Evolutionary conservation across 208 protist genomes (phyloP).

Genomic region (Herpetomonas tarakana): DNA sequence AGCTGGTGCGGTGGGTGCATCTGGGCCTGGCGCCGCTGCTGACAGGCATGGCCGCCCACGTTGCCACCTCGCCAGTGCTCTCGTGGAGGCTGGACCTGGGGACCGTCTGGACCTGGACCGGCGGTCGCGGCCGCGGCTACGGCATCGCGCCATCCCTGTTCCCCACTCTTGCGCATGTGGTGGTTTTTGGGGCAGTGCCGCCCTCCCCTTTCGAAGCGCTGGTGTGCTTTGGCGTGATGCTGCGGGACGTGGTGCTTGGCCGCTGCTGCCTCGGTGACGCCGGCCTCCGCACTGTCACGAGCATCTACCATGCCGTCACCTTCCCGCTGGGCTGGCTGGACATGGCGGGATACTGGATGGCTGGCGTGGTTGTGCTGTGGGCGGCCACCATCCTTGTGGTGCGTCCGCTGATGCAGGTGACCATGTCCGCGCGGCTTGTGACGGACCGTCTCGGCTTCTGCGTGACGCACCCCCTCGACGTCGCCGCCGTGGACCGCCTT

Average conservation of each 20-base stretch:
- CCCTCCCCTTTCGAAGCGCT: background rate
- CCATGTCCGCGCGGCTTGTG: background rate
- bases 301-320: background rate
- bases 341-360: conserved; percentile 1
- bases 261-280: no score
- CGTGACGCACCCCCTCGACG: conserved; percentile 3
- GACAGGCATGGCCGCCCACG: background rate
- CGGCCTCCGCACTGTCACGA: background rate
- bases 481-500: background rate
- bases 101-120: no score
- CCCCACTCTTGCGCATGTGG: background rate
- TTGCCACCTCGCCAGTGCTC: background rate
- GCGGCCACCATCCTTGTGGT: background rate
- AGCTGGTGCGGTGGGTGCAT: conserved; percentile 1
- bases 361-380: background rate
- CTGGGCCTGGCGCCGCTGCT: background rate
- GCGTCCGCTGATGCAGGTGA: background rate
- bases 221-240: background rate
- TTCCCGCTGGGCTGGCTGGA: background rate
- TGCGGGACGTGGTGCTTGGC: background rate
- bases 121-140: no score
- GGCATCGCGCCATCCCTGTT: background rate
- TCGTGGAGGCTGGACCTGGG: conserved; percentile 1
- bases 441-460: background rate
- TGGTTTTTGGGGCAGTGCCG: background rate